Percentiles rank a stretch among this genome's conserved stretches.
Evolutionary conservation across 2,329 filamentous ascomycete genomes (phyloP).

Genomic region (Verticillium klebahnii): DNA sequence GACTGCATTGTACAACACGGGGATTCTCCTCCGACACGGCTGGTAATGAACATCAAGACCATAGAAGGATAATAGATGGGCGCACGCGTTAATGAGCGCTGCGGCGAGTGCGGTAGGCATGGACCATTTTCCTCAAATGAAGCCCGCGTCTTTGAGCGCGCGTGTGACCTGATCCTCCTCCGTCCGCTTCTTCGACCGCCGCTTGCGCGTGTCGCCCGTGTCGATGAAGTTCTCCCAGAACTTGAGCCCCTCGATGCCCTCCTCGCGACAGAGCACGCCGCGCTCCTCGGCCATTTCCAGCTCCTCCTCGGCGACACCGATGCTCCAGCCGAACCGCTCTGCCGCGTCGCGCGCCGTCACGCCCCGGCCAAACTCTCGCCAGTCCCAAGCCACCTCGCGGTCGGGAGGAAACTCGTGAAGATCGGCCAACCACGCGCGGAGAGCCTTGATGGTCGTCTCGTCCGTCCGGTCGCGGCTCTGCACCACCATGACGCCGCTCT

Average conservation of each 20-base stretch:
- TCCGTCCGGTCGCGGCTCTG: constrained; percentile 86
- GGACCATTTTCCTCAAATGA: neutral
- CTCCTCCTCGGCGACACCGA: constrained; percentile 92
- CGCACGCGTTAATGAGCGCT: neutral
- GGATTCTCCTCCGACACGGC: neutral
- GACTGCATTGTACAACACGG: neutral
- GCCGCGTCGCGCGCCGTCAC: constrained; percentile 88
- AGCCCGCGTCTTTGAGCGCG: constrained; percentile 31
- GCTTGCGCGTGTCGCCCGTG: constrained; percentile 31
- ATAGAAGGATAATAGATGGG: neutral
- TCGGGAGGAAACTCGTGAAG: constrained; percentile 63
- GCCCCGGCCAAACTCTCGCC: constrained; percentile 72
- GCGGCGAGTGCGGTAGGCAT: neutral
- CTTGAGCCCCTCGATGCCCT: constrained; percentile 81
- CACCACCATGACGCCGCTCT: constrained; percentile 89
- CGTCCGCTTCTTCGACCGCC: constrained; percentile 16
- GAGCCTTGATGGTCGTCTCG: constrained; percentile 75
- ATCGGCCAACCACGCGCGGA: constrained; percentile 74
- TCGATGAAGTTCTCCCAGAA: constrained; percentile 85
- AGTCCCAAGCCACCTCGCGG: constrained; percentile 68
- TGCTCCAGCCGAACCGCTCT: constrained; percentile 91
- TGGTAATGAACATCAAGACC: neutral
- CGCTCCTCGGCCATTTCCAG: constrained; percentile 95
- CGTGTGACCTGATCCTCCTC: constrained; percentile 37
- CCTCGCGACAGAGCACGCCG: constrained; percentile 83